Evolutionary conservation across 2,329 filamentous ascomycete genomes (phyloP).

Genomic region (Apiospora arundinis): DNA sequence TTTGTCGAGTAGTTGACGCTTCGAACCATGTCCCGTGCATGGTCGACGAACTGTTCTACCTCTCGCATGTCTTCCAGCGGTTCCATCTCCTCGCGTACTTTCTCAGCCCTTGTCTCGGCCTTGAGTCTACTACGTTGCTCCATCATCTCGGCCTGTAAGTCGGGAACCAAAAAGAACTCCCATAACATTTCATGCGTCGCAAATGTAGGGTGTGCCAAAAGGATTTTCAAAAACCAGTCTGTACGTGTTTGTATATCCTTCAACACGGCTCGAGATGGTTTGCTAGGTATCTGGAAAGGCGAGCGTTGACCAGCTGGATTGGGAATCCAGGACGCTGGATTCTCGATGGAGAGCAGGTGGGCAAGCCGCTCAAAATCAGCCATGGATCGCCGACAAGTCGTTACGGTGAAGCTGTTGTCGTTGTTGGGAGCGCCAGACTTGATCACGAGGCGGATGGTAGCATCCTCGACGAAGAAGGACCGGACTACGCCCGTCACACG

Average conservation of each 20-base stretch:
- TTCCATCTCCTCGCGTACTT: constrained; percentile 85
- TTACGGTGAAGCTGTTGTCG: constrained; percentile 86
- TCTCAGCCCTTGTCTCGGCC: constrained; percentile 81
- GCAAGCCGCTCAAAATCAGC: constrained; percentile 91
- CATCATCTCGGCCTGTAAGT: constrained; percentile 89
- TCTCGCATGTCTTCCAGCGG: constrained; percentile 84
- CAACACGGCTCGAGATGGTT: constrained; percentile 84
- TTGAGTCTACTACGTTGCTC: constrained; percentile 87
- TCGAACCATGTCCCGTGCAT: constrained; percentile 88
- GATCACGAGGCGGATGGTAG: constrained; percentile 87
- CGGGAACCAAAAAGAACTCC: constrained; percentile 98
- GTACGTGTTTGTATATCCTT: constrained; percentile 87
- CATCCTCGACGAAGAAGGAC: constrained; percentile 97
- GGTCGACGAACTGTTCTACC: constrained; percentile 90
- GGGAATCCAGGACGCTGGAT: constrained; percentile 95
- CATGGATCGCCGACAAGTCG: constrained; percentile 87
- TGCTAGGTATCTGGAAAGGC: constrained; percentile 91
- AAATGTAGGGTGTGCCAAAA: constrained; percentile 90
- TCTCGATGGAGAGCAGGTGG: constrained; percentile 82
- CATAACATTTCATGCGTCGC: constrained; percentile 96
- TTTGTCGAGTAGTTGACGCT: constrained; percentile 84
- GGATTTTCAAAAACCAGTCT: constrained; percentile 85
- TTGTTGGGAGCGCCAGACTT: constrained; percentile 91
- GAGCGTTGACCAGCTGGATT: constrained; percentile 78
- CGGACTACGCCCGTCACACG: constrained; percentile 92